phyloP scores from a whole-genome alignment of 106 monocot genomes.

The Allium cepa region DNA sequence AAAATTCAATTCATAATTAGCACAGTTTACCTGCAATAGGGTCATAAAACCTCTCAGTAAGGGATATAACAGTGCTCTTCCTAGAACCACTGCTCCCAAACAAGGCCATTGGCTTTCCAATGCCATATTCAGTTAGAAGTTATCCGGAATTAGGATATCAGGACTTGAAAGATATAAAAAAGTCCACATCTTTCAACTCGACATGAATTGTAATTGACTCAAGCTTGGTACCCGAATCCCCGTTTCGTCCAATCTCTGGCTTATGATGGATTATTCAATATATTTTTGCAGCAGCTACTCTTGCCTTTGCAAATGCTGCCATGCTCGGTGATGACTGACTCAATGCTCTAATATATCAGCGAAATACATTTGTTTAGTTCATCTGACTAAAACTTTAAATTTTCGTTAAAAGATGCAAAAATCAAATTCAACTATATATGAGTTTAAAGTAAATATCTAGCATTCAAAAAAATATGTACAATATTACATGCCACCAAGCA shows the following conservation, averaged over 20 bases:
- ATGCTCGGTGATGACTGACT: constrained; percentile 90
- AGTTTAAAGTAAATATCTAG: too few relatives aligned
- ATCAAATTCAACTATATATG: too few relatives aligned
- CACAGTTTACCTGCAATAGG: too few relatives aligned
- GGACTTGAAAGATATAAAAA: constrained; percentile 66
- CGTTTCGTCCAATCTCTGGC: constrained; percentile 51
- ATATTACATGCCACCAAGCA: constrained; percentile 94
- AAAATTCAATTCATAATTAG: too few relatives aligned
- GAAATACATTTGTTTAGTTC: background rate
- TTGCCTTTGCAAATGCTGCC: constrained; percentile 79
- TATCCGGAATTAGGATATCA: constrained; percentile 35
- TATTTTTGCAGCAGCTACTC: constrained; percentile 81
- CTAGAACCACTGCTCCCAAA: too few relatives aligned
- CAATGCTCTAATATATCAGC: constrained; percentile 35
- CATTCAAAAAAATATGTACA: background rate
- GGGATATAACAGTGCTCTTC: too few relatives aligned
- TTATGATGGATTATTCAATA: constrained; percentile 62
- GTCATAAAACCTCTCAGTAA: too few relatives aligned
- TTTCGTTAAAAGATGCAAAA: too few relatives aligned
- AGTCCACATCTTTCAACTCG: constrained; percentile 56
- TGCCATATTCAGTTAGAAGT: constrained; percentile 59
- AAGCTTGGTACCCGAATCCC: constrained; percentile 36
- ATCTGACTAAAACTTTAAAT: background rate
- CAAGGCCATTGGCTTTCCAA: constrained; percentile 83
- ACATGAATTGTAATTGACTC: constrained; percentile 43